Evolutionary conservation across 2,329 filamentous ascomycete species (phyloP), one percentile per base, ranked within the genome.

Genomic region (Curvularia sp.): DNA sequence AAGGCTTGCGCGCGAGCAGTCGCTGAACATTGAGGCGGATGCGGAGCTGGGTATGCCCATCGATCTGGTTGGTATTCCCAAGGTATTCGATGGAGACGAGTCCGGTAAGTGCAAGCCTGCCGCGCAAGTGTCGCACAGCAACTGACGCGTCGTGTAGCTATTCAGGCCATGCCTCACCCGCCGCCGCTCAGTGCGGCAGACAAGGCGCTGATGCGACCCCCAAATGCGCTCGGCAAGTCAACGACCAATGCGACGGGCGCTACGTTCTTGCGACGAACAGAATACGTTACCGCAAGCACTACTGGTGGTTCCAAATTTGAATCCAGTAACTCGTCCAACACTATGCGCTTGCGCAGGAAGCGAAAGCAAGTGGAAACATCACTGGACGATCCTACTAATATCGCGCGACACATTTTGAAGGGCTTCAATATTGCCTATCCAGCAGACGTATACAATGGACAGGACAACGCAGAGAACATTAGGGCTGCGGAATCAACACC

Each of bases 11-110:
- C 85, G 94, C 72, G 93, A 97, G 73, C 95, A 98, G 81, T 91
- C 94, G 51, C 83, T 97, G 48, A 98, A 97, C 74, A 95, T 99
- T 61, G 95, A 99, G 79, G 93, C 93, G 28, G 95, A 99, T 85
- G 95, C 93, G 8, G 95, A 99, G 81, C 86, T 98, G 68, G 95
- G 95, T 57, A 98, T 99, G 95, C 93, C 93, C 59, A 87, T 99
- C 74, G 94, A 98, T 76, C 81, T 99, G 67, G 90, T 98, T 57
- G 95, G 95, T 71, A 92, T 98, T 81, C 94, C 94, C 6, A 93
- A 93, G 28, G 89, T 98, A 56, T 97, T 98, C 73, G 89, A 98
- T 71, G 94, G 93, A 57, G 93, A 98, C 76, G 94, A 98, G 82
- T 90, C 90, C 80, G 92, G 93, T 97, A 83, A 61, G 82, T 55